Conservation (phyloP, 2,329 filamentous ascomycete genomes). For the Allantophomopsis cytisporea region DNA sequence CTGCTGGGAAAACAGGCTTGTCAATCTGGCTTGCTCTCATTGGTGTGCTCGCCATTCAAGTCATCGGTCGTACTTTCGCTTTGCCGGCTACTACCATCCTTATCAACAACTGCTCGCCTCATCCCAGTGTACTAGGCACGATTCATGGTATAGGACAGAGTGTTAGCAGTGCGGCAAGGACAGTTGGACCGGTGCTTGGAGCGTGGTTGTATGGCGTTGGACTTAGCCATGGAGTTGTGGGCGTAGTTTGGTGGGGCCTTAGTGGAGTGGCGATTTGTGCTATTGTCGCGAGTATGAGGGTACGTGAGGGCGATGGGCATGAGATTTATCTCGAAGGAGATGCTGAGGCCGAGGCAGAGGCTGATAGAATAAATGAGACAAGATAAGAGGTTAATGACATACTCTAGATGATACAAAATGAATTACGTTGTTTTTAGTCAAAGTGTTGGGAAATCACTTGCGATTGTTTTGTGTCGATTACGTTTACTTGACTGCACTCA, state of each 20-base stretch:
- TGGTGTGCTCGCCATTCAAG: conserved; percentile 4
- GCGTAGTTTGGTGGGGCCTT: conserved; percentile 22
- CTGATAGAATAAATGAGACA: conserved; percentile 7
- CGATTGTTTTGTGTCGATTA: too few species aligned
- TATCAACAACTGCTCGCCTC: conserved; percentile 42
- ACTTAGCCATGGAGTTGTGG: conserved; percentile 35
- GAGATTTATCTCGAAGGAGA: conserved; percentile 53
- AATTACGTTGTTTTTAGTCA: background rate
- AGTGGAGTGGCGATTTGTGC: conserved; percentile 33
- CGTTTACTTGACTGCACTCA: too few species aligned
- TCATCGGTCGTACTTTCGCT: conserved; percentile 37
- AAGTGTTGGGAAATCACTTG: background rate
- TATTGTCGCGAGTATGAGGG: conserved; percentile 35
- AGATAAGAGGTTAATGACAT: background rate
- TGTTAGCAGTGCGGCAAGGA: conserved; percentile 35
- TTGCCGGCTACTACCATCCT: conserved; percentile 41
- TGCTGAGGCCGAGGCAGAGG: conserved; percentile 26
- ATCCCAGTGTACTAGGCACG: conserved; percentile 36
- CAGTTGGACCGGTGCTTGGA: conserved; percentile 36
- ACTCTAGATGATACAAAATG: too few species aligned
- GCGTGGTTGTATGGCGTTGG: conserved; percentile 38
- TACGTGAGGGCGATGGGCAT: conserved; percentile 48
- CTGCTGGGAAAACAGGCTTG: conserved; percentile 13
- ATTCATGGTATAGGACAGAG: conserved; percentile 43
- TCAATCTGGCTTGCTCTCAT: conserved; percentile 10